phyloP scores from a whole-genome alignment of 2,329 filamentous ascomycete genomes.

The Dothideomycetidae sp. region DNA sequence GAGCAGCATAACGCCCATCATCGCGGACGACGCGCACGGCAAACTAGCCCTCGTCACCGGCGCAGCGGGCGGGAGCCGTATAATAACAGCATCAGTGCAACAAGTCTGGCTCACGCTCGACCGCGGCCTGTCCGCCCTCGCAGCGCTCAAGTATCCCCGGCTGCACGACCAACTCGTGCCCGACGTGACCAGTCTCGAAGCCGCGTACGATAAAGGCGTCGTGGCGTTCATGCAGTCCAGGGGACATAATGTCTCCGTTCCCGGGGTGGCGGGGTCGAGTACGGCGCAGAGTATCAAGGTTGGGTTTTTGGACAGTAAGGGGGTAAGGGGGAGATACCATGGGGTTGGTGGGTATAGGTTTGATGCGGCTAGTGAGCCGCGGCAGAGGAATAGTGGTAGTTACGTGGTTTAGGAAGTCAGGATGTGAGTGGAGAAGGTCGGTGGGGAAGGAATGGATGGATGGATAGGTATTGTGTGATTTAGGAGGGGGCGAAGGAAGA shows the following conservation, averaged over 20 bases:
- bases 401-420: too few relatives aligned
- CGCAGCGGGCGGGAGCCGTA: constrained; percentile 67
- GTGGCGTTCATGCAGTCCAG: constrained; percentile 46
- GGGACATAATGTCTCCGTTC: constrained; percentile 57
- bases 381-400: constrained; percentile 57
- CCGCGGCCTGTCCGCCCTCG: constrained; percentile 41
- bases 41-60: constrained; percentile 56
- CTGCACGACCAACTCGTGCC: constrained; percentile 75
- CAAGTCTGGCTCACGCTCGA: constrained; percentile 61
- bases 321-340: too few relatives aligned
- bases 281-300: constrained; percentile 57
- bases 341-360: too few relatives aligned
- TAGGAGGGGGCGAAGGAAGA: too few relatives aligned
- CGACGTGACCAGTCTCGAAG: constrained; percentile 53
- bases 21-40: constrained; percentile 53
- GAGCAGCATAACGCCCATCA: constrained; percentile 67
- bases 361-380: constrained; percentile 62
- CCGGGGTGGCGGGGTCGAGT: constrained; percentile 49
- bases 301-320: background rate
- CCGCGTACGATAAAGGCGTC: constrained; percentile 49
- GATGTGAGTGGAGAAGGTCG: too few relatives aligned
- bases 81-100: constrained; percentile 67
- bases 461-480: too few relatives aligned
- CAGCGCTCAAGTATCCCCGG: constrained; percentile 52
- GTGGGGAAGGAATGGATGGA: too few relatives aligned